Base-by-base conservation (phyloP, 1,139 yeast genomes). In the Diutina mesorugosa region DNA sequence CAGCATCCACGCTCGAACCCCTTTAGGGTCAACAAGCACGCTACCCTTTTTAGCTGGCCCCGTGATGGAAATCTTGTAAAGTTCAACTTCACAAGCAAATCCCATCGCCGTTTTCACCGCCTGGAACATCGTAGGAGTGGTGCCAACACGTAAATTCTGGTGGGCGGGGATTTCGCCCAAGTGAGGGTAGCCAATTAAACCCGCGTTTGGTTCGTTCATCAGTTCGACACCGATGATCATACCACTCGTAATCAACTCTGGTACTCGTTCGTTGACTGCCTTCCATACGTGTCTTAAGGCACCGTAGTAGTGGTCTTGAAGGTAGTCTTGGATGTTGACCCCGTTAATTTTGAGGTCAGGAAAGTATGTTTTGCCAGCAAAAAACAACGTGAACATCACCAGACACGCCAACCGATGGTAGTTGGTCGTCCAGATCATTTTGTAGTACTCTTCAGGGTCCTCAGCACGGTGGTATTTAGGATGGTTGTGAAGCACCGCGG, bases 381-480 rank as follows among this genome's bases (percentile, higher is more conserved):
- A 90, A 66, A 91, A 91, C 61, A 89, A 67, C 0, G 96, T 87
- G 67, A 90, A 90, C 93, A 91, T 88, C 7, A 87, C 84, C 61
- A 84, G 80, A 28, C 88, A 76, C 0, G 91, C 96, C 59, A 90
- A 72, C 38, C 95, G 74, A 60, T 77, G 80, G 64, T 90, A 90
- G 68, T 91, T 91, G 0, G 97, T 85, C 0, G 96, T 85, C 98
- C 98, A 91, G 51, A 90, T 75, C 98, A 91, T 91, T 64, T 88
- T 87, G 6, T 90, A 90, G 66, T 79, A 87, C 32, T 54, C 41
- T 3, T 67, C 63, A 51, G 76, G 74, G 12, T 56, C 59, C 4
- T 61, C 60, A 45, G 61, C 62, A 1, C 18, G 32, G 32, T 68
- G 69, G 59, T 66, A 75, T 28, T 72, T 62, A 0, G 73, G 64